Evolutionary conservation across 768 basidiomycete genomes (phyloP).

Genomic region (Gloeopeniophorella convolvens): DNA sequence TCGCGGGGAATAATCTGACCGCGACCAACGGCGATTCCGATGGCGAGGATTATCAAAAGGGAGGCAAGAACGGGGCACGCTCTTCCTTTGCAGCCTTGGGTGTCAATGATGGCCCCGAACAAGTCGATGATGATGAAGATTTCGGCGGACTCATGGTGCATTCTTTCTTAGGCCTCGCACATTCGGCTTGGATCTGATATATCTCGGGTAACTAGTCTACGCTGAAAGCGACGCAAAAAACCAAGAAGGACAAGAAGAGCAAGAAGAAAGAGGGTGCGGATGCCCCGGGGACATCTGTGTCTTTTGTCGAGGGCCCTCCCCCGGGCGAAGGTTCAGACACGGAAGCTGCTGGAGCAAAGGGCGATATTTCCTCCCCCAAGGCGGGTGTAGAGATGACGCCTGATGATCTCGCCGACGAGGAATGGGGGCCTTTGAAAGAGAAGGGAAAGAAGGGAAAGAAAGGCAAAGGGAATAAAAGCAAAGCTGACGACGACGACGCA

Average conservation of each 20-base stretch:
- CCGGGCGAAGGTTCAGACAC: constrained; percentile 28
- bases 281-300: constrained; percentile 18
- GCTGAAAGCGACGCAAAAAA: constrained; percentile 49
- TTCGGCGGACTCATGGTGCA: constrained; percentile 74
- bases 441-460: constrained; percentile 49
- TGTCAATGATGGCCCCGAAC: constrained; percentile 37
- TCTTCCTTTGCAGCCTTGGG: constrained; percentile 46
- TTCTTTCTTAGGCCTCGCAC: background rate
- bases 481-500: constrained; percentile 33
- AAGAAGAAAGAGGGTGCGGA: constrained; percentile 31
- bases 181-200: background rate
- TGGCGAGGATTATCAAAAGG: constrained; percentile 33
- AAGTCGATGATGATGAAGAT: constrained; percentile 47
- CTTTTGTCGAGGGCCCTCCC: constrained; percentile 23
- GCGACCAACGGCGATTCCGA: constrained; percentile 32
- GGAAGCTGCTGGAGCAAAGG: constrained; percentile 29
- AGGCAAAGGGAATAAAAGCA: constrained; percentile 42
- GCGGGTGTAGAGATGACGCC: constrained; percentile 31
- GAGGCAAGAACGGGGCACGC: constrained; percentile 34
- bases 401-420: constrained; percentile 44
- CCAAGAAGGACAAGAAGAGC: constrained; percentile 53
- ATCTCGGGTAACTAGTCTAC: constrained; percentile 40
- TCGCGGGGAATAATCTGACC: constrained; percentile 35
- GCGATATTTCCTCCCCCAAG: constrained; percentile 27
- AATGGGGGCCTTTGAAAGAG: constrained; percentile 33